Percentiles rank a stretch among this genome's conserved stretches.
Evolutionary conservation across 2,329 filamentous ascomycete species (phyloP).

Genomic region (Microdochium nivale): DNA sequence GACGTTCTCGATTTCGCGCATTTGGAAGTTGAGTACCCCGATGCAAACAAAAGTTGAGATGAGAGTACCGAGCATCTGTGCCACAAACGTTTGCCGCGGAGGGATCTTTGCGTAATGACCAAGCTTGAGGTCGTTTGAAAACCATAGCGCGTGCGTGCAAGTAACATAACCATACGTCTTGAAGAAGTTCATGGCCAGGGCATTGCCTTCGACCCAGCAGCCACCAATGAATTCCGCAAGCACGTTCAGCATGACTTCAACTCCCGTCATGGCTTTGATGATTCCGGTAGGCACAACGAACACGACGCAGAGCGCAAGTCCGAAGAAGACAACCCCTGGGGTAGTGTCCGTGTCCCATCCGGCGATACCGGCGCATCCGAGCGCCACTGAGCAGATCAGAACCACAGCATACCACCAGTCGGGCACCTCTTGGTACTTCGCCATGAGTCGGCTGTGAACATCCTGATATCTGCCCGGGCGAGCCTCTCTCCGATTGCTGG

Average conservation of each 20-base stretch:
- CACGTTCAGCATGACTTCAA: slow-evolving; percentile 43
- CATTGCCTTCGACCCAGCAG: slow-evolving; percentile 39
- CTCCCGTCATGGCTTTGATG: slow-evolving; percentile 43
- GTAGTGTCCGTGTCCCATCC: slow-evolving; percentile 42
- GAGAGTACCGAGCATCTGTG: slow-evolving; percentile 50
- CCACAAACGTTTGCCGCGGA: slow-evolving; percentile 48
- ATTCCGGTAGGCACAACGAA: slow-evolving; percentile 45
- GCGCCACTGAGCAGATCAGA: slow-evolving; percentile 32
- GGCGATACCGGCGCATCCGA: slow-evolving; percentile 37
- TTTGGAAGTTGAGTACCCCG: slow-evolving; percentile 30
- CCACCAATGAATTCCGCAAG: slow-evolving; percentile 45
- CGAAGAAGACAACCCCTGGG: slow-evolving; percentile 41
- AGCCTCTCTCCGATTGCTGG: slow-evolving; percentile 29
- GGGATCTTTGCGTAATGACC: slow-evolving; percentile 53
- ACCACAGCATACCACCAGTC: slow-evolving; percentile 45
- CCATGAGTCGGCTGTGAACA: slow-evolving; percentile 15
- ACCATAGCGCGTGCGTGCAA: slow-evolving; percentile 16
- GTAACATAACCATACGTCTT: slow-evolving; percentile 41
- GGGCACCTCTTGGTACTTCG: slow-evolving; percentile 29
- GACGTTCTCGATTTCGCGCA: slow-evolving; percentile 18
- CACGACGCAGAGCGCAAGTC: slow-evolving; percentile 36
- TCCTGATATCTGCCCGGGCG: slow-evolving; percentile 18
- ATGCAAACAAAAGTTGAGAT: slow-evolving; percentile 42
- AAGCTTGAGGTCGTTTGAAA: slow-evolving; percentile 32
- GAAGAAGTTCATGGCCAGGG: slow-evolving; percentile 45